Evolutionary conservation across 352 stramenopile species (phyloP), one percentile per base, ranked within the genome.

Genomic region (Pythium dissimile): DNA sequence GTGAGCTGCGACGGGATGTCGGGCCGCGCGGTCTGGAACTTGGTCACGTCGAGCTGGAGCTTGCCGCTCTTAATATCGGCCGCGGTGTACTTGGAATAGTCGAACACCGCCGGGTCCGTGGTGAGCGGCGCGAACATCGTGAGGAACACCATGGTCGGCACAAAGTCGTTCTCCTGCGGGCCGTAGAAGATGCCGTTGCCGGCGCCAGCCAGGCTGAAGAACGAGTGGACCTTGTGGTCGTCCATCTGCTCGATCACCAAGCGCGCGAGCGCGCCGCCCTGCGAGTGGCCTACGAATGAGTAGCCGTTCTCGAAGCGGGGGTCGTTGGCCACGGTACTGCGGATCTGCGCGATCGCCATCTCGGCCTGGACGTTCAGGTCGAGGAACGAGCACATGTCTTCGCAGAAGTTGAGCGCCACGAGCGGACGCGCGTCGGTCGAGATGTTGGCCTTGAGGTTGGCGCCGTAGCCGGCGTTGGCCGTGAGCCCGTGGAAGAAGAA

Each of bases 171-270:
- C 0, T 35, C 20, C 41, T 84, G 73, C 0, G 71, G 71, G 8
- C 73, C 73, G 51, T 76, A 79, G 50, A 83, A 82, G 38, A 76
- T 56, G n/a, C 75, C 72, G 50, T 83, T 83, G 32, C 77, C 71
- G 2, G 69, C 67, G 1, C 75, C 73, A 0, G 70, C 72, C 5
- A 85, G 57, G 54, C 64, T 77, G 30, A 85, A 67, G 20, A 82
- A 58, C 35, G 58, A 64, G 44, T 72, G 59, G 20, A 82, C 68
- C 12, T 73, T 69, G 59, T 85, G 75, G 46, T 82, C 75, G 51
- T 85, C 63, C 72, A 80, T 80, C 34, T 77, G 59, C 39, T 82
- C 72, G n/a, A 80, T 62, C 12, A 85, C 71, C 7, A 63, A 55
- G 12, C 72, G 75, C 1, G 66, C 69, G 20, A 83, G 35, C 1